A percentile compares a stretch with the other conserved stretches of the same genome.
phyloP scores from a whole-genome alignment of 495 filamentous ascomycete species.

The Neurospora sp. region DNA sequence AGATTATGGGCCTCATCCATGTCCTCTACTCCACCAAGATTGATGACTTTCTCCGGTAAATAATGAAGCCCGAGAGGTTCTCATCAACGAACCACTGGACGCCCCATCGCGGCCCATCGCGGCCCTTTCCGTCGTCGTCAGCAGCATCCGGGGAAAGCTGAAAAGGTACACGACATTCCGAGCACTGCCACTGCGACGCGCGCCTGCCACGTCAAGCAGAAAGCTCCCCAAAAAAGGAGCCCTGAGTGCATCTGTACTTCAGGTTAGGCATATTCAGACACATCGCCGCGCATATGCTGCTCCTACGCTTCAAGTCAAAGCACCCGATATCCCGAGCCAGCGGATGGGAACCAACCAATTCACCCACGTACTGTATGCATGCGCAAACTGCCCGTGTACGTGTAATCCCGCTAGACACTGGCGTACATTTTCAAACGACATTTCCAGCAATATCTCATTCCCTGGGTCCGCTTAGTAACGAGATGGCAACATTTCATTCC shows the following conservation, averaged over 20 bases:
- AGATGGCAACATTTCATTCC: not conserved
- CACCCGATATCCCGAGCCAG: not conserved
- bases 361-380: not conserved
- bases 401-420: not conserved
- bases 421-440: not conserved
- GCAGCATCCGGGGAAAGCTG: not conserved
- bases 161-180: not conserved
- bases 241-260: not conserved
- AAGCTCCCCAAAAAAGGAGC: not conserved
- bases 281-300: not conserved
- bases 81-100: not conserved
- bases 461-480: not conserved
- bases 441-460: not conserved
- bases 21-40: not conserved
- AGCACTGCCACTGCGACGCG: not conserved
- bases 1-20: not conserved
- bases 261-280: not conserved
- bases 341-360: not conserved
- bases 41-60: not conserved
- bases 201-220: not conserved
- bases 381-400: not conserved
- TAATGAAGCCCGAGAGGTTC: not conserved
- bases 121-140: not conserved
- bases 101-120: not conserved
- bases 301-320: not conserved